A percentile compares a stretch with the other conserved stretches of the same genome.
Evolutionary conservation across 306 rosid species (phyloP).

Genomic region (Castanea mollissima): DNA sequence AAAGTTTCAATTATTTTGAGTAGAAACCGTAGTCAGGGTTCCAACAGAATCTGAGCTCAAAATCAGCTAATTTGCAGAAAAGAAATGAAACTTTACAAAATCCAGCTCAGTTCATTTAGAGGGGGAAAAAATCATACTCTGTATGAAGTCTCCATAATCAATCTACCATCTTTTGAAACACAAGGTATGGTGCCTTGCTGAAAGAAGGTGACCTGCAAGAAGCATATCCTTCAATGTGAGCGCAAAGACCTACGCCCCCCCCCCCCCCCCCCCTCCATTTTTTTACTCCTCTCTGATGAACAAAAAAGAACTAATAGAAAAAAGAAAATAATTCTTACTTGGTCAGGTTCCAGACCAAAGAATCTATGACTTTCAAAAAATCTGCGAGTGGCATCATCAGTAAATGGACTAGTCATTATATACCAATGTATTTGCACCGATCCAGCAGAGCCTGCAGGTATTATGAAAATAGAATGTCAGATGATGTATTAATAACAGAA

Average conservation of each 20-base stretch:
- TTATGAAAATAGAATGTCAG: constrained; percentile 17
- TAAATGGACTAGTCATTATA: constrained; percentile 97
- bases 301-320: neutral
- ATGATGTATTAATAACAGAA: constrained; percentile 20
- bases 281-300: neutral
- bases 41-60: neutral
- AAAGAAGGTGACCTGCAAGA: constrained; percentile 82
- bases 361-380: constrained; percentile 81
- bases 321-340: constrained; percentile 43
- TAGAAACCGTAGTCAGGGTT: neutral
- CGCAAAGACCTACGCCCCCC: neutral
- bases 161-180: constrained; percentile 90
- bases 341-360: constrained; percentile 92
- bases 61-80: constrained; percentile 13
- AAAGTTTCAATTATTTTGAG: neutral
- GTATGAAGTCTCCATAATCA: constrained; percentile 88
- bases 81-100: constrained; percentile 4
- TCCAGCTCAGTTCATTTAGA: constrained; percentile 6
- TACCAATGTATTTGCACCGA: constrained; percentile 86
- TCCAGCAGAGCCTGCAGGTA: constrained; percentile 57
- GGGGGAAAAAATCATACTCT: constrained; percentile 44
- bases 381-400: constrained; percentile 83
- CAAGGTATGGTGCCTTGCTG: constrained; percentile 98
- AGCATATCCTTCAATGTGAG: constrained; percentile 28
- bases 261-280: neutral